phyloP scores from a whole-genome alignment of 2,329 filamentous ascomycete genomes.

The Parafenestella ontariensis region DNA sequence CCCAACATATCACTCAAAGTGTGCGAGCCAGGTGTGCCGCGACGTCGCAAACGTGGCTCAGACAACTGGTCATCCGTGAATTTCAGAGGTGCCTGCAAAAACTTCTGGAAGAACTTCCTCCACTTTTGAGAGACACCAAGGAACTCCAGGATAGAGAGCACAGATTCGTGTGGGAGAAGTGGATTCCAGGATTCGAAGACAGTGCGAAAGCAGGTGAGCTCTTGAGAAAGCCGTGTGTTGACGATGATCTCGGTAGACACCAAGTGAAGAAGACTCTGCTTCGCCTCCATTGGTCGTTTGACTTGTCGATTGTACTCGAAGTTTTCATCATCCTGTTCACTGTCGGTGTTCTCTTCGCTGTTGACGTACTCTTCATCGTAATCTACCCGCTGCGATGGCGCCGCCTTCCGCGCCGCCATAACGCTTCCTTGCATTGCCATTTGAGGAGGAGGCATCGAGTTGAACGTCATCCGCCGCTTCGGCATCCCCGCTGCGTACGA shows the following conservation, averaged over 20 bases:
- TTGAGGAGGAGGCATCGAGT: no score
- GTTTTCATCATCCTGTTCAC: constrained; percentile 6
- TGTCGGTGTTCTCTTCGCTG: neutral
- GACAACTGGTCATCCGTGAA: constrained; percentile 46
- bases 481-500: neutral
- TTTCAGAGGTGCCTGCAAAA: constrained; percentile 56
- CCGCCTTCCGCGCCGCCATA: neutral
- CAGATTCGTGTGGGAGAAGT: constrained; percentile 54
- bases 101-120: constrained; percentile 55
- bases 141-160: constrained; percentile 53
- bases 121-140: constrained; percentile 54
- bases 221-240: constrained; percentile 39
- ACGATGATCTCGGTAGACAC: constrained; percentile 40
- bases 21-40: constrained; percentile 57
- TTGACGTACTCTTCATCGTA: neutral
- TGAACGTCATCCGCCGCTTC: neutral
- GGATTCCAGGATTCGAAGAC: constrained; percentile 42
- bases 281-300: constrained; percentile 40
- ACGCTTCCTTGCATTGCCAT: constrained; percentile 2
- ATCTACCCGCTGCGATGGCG: no score
- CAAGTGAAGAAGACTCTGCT: constrained; percentile 41
- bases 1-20: constrained; percentile 56
- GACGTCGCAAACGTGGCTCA: constrained; percentile 49
- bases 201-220: constrained; percentile 40
- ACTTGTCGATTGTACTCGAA: constrained; percentile 4